These are phyloP conservation scores for Termitomyces eurrhizus DNA, from an alignment of 768 basidiomycete genomes.

Conservation along the genomic window DNA sequence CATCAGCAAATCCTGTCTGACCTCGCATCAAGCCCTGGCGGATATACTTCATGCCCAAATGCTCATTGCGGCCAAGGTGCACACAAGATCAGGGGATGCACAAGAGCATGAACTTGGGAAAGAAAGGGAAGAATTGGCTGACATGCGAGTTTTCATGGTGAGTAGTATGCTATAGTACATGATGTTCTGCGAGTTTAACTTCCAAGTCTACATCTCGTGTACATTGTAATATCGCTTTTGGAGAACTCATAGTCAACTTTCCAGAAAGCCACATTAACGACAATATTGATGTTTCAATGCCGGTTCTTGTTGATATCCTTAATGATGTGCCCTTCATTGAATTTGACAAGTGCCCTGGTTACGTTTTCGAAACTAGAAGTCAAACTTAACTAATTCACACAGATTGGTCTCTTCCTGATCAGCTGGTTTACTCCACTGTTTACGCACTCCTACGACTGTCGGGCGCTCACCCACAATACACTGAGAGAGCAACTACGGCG, in stretches of 20 bases:
- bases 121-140: constrained; percentile 19
- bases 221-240: constrained; percentile 82
- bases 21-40: constrained; percentile 56
- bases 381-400: neutral
- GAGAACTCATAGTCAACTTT: constrained; percentile 68
- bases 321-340: constrained; percentile 70
- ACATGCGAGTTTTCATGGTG: constrained; percentile 41
- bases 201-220: constrained; percentile 63
- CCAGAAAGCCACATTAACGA: constrained; percentile 46
- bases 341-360: constrained; percentile 76
- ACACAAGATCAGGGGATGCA: constrained; percentile 33
- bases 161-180: constrained; percentile 4
- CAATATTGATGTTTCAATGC: constrained; percentile 51
- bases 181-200: constrained; percentile 2
- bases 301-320: constrained; percentile 63
- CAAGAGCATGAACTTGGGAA: constrained; percentile 24
- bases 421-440: constrained; percentile 75
- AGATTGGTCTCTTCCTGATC: constrained; percentile 89
- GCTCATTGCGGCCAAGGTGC: constrained; percentile 59
- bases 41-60: constrained; percentile 47
- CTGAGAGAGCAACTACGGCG: constrained; percentile 47
- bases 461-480: constrained; percentile 44
- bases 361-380: constrained; percentile 8
- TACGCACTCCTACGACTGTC: constrained; percentile 72
- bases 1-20: constrained; percentile 74